phyloP scores from a whole-genome alignment of 2,329 filamentous ascomycete genomes.

The Fusarium ramigenum region DNA sequence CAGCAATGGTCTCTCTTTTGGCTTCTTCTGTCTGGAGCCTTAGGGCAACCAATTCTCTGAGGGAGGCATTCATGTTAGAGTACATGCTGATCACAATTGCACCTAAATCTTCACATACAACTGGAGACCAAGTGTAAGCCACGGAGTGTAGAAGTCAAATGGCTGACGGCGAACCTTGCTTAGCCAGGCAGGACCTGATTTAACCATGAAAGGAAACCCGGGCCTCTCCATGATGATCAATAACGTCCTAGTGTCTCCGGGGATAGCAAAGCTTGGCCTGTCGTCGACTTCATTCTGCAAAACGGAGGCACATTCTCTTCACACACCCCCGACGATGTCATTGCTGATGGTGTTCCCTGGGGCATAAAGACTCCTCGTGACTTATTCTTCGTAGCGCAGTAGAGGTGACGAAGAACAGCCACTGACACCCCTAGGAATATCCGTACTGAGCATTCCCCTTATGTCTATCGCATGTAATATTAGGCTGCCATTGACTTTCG shows the following conservation, averaged over 20 bases:
- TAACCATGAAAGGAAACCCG: constrained; percentile 39
- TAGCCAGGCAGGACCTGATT: constrained; percentile 35
- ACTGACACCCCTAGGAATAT: background rate
- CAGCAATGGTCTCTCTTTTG: background rate
- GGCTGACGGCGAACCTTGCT: constrained; percentile 24
- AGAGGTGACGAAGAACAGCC: constrained; percentile 12
- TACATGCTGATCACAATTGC: background rate
- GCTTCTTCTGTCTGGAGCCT: background rate
- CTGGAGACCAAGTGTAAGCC: background rate
- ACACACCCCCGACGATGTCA: background rate
- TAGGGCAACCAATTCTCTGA: no score
- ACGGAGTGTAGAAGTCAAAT: constrained; percentile 1
- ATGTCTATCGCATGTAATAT: background rate
- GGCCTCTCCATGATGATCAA: constrained; percentile 31
- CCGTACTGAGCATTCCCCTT: background rate
- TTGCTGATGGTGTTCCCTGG: background rate
- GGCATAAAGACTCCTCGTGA: constrained; percentile 11
- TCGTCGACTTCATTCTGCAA: background rate
- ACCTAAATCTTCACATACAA: background rate
- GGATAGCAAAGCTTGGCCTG: background rate
- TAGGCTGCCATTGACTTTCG: background rate
- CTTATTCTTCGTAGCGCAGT: background rate
- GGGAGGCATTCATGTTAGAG: background rate
- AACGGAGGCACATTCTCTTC: background rate
- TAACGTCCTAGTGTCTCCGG: constrained; percentile 31